A percentile compares a stretch with the other conserved stretches of the same genome.
phyloP scores from a whole-genome alignment of 495 filamentous ascomycete species.

The Aspergillus asperescens region DNA sequence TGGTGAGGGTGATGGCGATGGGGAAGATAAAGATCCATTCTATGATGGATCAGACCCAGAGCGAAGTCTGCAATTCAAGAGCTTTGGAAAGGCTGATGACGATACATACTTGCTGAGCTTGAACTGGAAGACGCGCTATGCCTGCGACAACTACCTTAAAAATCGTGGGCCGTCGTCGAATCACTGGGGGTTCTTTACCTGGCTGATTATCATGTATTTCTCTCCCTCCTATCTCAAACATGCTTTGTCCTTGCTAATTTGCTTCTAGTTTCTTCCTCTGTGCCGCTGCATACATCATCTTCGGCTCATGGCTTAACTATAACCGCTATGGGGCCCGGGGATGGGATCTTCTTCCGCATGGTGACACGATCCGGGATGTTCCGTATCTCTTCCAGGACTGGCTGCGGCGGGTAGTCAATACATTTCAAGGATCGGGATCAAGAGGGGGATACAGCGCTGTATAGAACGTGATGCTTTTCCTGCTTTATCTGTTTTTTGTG shows the following conservation, averaged over 20 bases:
- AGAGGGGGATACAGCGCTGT: constrained; percentile 94
- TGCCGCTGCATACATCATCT: constrained; percentile 88
- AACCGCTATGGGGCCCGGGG: constrained; percentile 91
- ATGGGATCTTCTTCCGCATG: constrained; percentile 92
- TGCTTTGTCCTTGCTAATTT: neutral
- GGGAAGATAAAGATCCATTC: constrained; percentile 22
- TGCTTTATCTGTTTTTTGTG: constrained; percentile 1
- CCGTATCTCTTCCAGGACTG: constrained; percentile 93
- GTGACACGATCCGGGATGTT: constrained; percentile 84
- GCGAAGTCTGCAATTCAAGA: constrained; percentile 64
- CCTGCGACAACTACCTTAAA: constrained; percentile 58
- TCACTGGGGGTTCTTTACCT: constrained; percentile 93
- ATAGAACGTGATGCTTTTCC: constrained; percentile 32
- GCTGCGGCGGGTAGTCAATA: constrained; percentile 68
- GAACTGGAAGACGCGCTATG: constrained; percentile 80
- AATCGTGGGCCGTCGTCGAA: constrained; percentile 39
- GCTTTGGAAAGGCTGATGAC: constrained; percentile 54
- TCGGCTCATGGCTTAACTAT: constrained; percentile 98
- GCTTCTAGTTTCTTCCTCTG: constrained; percentile 69
- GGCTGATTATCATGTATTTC: constrained; percentile 93
- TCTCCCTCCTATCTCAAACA: neutral
- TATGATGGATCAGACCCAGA: constrained; percentile 33
- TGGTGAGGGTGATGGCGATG: constrained; percentile 21
- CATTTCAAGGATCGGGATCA: constrained; percentile 70
- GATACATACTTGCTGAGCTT: constrained; percentile 56